A percentile compares a stretch with the other conserved stretches of the same genome.
Evolutionary conservation across 1,284 basidiomycete species (phyloP).

Genomic region (Inonotus hispidus): DNA sequence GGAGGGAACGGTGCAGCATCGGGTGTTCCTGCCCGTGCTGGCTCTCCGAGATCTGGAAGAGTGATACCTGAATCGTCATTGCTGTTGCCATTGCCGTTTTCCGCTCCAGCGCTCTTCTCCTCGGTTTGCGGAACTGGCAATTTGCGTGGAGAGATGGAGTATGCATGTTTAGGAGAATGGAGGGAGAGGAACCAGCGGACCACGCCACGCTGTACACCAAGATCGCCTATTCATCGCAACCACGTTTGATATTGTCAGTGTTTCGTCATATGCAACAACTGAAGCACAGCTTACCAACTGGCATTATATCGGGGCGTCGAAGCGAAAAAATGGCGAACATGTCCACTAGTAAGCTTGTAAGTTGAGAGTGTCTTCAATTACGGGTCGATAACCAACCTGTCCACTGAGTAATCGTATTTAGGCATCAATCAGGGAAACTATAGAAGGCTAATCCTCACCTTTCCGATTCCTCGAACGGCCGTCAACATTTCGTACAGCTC

Average conservation of each 20-base stretch:
- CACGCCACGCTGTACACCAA: slow-evolving; percentile 78
- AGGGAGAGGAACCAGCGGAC: slow-evolving; percentile 69
- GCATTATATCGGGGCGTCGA: slow-evolving; percentile 76
- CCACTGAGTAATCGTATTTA: slow-evolving; percentile 27
- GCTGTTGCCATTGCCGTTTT: slow-evolving; percentile 17
- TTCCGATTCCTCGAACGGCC: slow-evolving; percentile 77
- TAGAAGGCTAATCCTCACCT: slow-evolving; percentile 31
- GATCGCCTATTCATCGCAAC: slow-evolving; percentile 48
- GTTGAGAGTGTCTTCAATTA: background rate
- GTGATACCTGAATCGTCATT: background rate
- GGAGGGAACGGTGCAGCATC: slow-evolving; percentile 23
- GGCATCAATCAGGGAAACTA: background rate
- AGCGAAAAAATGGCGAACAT: slow-evolving; percentile 91
- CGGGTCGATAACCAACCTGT: slow-evolving; percentile 28
- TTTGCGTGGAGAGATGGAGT: slow-evolving; percentile 53
- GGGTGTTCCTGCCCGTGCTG: slow-evolving; percentile 7
- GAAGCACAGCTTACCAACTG: slow-evolving; percentile 47
- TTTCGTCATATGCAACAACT: background rate
- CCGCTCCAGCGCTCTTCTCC: slow-evolving; percentile 22
- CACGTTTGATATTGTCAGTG: background rate
- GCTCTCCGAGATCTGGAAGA: slow-evolving; percentile 3
- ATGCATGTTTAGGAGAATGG: slow-evolving; percentile 47
- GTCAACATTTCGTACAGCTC: slow-evolving; percentile 71
- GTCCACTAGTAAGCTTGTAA: slow-evolving; percentile 47
- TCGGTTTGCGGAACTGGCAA: slow-evolving; percentile 31